Evolutionary conservation across 1,284 basidiomycete genomes (phyloP), one percentile per base, ranked within the genome.

Genomic region (Malassezia psittaci): DNA sequence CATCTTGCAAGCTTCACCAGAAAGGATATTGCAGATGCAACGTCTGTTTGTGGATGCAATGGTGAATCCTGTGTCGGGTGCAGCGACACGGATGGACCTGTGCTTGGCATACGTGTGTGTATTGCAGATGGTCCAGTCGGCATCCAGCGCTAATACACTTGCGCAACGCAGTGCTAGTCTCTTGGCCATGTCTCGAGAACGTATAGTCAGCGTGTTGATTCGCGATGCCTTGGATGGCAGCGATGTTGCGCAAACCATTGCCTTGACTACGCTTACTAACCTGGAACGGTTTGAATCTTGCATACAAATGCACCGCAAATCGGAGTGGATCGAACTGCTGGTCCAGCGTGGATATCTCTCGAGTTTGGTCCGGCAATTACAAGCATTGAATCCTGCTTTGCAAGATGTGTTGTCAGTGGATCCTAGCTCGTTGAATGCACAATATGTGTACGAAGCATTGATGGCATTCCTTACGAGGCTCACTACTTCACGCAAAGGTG

Each of bases 391-490:
- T 76, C 66, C 77, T 37, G 80, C 83, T n/a, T 76, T 98, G 58
- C 84, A 87, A 68, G 81, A 82, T 19, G 84, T 90, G 15, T 79
- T 96, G 10, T 84, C 85, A 66, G 86, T 89, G 11, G 90, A 96
- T 75, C 89, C 90, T 48, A 86, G 88, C 87, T 87, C 89, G 60
- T 77, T 98, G 18, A 93, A 96, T 68, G 81, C 88, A 0, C 79
- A 93, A 44, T 96, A 94, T 76, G 88, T 96, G 13, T 96, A 93
- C 69, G 93, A 96, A 75, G 83, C 90, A 13, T 90, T 91, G 76
- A 84, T 94, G 81, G 86, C 88, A 0, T 79, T 94, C 62, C 83
- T 96, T 53, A 82, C 86, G 29, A 82, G 88, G 32, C 82, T 96
- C 76, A 84, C 88, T 0, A 84, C 89, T 67, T 86, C 83, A 0